phyloP scores from a whole-genome alignment of 306 rosid species.

The Prunus dulcis region DNA sequence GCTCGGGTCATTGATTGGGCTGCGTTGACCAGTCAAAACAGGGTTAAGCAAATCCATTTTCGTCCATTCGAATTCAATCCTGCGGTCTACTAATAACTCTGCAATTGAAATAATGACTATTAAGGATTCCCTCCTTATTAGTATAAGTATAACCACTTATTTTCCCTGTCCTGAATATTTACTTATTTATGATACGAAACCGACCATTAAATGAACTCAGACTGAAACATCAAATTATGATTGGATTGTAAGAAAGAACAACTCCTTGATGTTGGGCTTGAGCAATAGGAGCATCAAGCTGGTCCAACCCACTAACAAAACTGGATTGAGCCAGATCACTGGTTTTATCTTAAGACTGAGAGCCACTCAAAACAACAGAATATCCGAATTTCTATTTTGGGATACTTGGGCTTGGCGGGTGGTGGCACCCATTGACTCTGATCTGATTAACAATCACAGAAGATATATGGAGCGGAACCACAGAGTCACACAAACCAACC shows the following conservation, averaged over 20 bases:
- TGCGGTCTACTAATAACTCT: too few species aligned
- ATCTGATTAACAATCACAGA: not conserved
- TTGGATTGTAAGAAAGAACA: not conserved
- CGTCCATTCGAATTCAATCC: too few species aligned
- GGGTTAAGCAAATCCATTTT: not conserved
- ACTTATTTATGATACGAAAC: too few species aligned
- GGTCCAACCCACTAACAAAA: not conserved
- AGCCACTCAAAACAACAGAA: not conserved
- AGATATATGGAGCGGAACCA: not conserved
- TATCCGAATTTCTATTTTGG: not conserved
- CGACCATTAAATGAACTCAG: too few species aligned
- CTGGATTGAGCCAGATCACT: too few species aligned
- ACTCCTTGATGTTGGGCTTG: not conserved
- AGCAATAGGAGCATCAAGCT: not conserved
- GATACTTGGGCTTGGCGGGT: slow-evolving; percentile 5
- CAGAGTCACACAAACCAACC: not conserved
- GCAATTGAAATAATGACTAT: too few species aligned
- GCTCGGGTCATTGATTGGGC: not conserved
- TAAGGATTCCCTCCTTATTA: too few species aligned
- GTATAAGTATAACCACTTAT: too few species aligned
- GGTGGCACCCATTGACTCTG: not conserved
- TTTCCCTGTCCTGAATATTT: too few species aligned
- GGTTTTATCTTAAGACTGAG: not conserved
- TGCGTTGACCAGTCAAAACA: not conserved
- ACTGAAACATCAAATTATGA: too few species aligned